Evolutionary conservation across 1,284 basidiomycete species (phyloP), one percentile per base, ranked within the genome.

Genomic region (Apiotrichum sp.): DNA sequence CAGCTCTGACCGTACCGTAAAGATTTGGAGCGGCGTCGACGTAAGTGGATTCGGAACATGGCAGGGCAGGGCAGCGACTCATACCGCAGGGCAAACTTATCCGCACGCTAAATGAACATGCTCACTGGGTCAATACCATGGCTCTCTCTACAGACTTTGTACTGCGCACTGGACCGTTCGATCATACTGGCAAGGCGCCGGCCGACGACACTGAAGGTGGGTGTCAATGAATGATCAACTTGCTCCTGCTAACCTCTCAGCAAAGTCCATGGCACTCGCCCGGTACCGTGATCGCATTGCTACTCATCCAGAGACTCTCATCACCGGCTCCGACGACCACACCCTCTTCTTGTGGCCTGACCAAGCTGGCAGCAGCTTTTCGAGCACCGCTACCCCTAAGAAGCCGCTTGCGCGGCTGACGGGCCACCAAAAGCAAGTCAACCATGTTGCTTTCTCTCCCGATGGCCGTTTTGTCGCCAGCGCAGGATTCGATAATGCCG

Each of bases 121-220:
- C 93, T 0, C 96, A 98, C 71, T 98, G 93, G 95, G 95, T 98
- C 22, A 98, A 93, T 46, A 98, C 93, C 0, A 84, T 98, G 47
- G 87, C 95, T 2, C 81, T 98, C 54, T 95, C 92, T 68, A 96
- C 93, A 13, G 95, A 98, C 73, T 97, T 93, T 71, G 84, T 95
- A 13, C 81, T 97, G 8, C 86, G 93, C 3, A 98, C 95, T 0
- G 95, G 96, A 0, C 92, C 95, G 0, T 98, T 89, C 66, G 93
- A 97, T 71, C 89, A 96, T 64, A 87, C 82, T 0, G 83, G 82
- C 52, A 90, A 88, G 75, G 80, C 80, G 58, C 86, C 89, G 0
- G 76, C 81, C 3, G 84, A 85, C 29, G 88, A 93, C 56, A 84
- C 83, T 68, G 87, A 95, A 78, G 89, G 47, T 47, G n/a, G 36